Conservation (phyloP, 1,284 basidiomycete species). For the Tilletia indica region DNA sequence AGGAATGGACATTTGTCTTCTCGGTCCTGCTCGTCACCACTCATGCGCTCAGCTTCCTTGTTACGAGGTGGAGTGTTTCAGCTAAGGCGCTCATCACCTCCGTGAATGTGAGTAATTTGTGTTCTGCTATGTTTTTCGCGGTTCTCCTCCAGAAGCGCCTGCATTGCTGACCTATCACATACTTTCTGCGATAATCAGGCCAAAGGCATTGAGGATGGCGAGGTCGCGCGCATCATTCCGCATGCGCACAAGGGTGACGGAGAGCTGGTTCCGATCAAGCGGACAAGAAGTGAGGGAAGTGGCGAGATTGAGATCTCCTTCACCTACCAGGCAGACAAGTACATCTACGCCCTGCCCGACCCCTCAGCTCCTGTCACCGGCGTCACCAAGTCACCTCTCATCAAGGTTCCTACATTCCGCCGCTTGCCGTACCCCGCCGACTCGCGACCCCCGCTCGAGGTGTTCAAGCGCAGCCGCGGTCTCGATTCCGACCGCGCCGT, state of each 20-base stretch:
- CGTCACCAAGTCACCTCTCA: constrained; percentile 44
- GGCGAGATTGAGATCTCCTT: constrained; percentile 71
- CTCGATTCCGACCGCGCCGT: constrained; percentile 55
- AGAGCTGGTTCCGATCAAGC: constrained; percentile 78
- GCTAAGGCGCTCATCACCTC: constrained; percentile 77
- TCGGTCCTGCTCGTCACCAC: constrained; percentile 79
- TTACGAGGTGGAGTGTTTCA: constrained; percentile 83
- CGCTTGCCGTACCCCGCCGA: constrained; percentile 88
- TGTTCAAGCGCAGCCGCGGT: constrained; percentile 66
- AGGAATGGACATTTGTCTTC: constrained; percentile 75
- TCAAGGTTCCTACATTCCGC: constrained; percentile 68
- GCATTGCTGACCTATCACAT: not conserved
- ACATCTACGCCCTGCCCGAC: constrained; percentile 66
- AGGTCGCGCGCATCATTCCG: constrained; percentile 80
- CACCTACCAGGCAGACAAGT: constrained; percentile 93
- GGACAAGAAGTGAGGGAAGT: constrained; percentile 53
- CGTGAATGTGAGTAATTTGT: constrained; percentile 28
- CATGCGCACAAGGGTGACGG: constrained; percentile 82
- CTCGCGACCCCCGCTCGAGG: constrained; percentile 67
- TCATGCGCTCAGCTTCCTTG: constrained; percentile 88
- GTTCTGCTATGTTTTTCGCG: constrained; percentile 25
- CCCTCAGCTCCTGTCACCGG: constrained; percentile 42
- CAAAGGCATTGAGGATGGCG: constrained; percentile 68
- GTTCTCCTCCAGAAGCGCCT: constrained; percentile 14
- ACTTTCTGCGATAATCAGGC: constrained; percentile 58